Conservation (phyloP, 768 basidiomycete genomes). For the Tulasnella sp. region DNA sequence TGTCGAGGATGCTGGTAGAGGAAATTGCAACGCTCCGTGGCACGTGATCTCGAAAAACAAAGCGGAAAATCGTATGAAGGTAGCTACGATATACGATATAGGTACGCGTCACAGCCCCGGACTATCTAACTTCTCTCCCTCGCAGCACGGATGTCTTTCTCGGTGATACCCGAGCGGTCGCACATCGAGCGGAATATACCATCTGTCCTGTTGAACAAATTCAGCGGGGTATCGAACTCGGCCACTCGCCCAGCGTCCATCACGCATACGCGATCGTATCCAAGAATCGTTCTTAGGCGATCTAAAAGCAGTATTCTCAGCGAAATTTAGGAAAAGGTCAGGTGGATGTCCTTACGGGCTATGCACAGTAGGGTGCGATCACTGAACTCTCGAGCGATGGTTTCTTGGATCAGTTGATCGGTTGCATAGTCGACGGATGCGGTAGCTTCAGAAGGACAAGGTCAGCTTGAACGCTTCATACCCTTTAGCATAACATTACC, state of each 20-base stretch:
- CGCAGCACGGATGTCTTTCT: slow-evolving; percentile 56
- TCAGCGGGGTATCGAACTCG: slow-evolving; percentile 78
- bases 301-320: slow-evolving; percentile 44
- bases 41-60: not conserved
- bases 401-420: slow-evolving; percentile 86
- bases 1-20: not conserved
- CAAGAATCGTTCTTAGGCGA: slow-evolving; percentile 80
- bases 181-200: slow-evolving; percentile 87
- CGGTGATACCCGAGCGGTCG: slow-evolving; percentile 68
- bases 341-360: slow-evolving; percentile 51
- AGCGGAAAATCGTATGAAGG: not conserved
- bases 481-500: not conserved
- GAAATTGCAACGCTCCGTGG: not conserved
- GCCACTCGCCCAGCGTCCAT: slow-evolving; percentile 29
- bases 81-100: not conserved
- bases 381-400: slow-evolving; percentile 56
- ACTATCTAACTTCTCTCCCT: not conserved
- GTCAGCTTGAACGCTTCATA: not conserved
- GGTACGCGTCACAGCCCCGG: not conserved
- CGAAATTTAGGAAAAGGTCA: not conserved
- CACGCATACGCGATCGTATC: slow-evolving; percentile 59
- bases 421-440: slow-evolving; percentile 89
- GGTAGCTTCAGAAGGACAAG: slow-evolving; percentile 70
- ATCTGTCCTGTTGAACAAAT: slow-evolving; percentile 52
- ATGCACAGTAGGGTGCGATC: slow-evolving; percentile 85